Evolutionary conservation across 139 green algal genomes (phyloP).

Genomic region (Eudorina sp.): DNA sequence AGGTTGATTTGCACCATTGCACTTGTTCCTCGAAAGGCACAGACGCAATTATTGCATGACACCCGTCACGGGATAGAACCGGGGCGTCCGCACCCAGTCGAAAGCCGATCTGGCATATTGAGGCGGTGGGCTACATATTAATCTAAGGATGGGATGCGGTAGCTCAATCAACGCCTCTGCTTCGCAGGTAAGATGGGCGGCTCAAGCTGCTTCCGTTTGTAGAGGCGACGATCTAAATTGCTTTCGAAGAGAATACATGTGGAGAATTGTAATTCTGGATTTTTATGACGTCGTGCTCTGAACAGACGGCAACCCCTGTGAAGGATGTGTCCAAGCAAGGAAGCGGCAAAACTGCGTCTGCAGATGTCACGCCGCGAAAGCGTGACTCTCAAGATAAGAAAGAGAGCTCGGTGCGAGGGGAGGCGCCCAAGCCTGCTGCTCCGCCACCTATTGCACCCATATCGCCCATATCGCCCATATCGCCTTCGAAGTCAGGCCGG

Average conservation of each 20-base stretch:
- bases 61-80: too few relatives aligned
- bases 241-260: not conserved
- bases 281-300: not conserved
- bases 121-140: not conserved
- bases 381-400: not conserved
- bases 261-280: not conserved
- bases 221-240: too few relatives aligned
- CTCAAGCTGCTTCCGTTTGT: too few relatives aligned
- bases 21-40: too few relatives aligned
- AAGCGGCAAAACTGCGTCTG: not conserved
- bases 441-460: not conserved
- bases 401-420: not conserved
- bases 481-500: not conserved
- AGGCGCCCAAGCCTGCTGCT: not conserved
- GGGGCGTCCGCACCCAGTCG: not conserved
- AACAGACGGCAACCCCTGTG: constrained; percentile 2
- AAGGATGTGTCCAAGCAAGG: not conserved
- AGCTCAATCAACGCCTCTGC: constrained; percentile 9
- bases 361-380: not conserved
- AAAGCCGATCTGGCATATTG: not conserved
- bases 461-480: constrained; percentile 10
- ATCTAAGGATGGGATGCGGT: constrained; percentile 14
- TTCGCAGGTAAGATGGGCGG: constrained; percentile 23
- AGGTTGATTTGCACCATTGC: too few relatives aligned
- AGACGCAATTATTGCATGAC: too few relatives aligned